Conservation (phyloP, 495 filamentous ascomycete genomes). For the Cenococcum geophilum region DNA sequence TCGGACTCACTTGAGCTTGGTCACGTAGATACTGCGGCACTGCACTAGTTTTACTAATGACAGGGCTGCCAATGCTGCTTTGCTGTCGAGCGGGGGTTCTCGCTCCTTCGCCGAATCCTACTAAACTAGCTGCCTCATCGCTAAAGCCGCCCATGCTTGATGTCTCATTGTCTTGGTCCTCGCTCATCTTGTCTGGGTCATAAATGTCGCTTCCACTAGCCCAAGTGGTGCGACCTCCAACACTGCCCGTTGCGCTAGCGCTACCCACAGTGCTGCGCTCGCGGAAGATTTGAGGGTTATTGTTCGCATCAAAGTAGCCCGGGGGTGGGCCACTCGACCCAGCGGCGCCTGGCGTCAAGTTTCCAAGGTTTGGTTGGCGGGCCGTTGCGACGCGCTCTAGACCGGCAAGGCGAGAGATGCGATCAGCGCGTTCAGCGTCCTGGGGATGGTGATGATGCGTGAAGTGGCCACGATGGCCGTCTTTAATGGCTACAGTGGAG, state of each 20-base stretch:
- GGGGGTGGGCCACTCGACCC: constrained; percentile 19
- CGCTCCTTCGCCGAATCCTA: constrained; percentile 83
- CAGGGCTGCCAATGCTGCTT: constrained; percentile 32
- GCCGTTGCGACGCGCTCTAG: constrained; percentile 60
- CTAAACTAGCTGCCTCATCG: constrained; percentile 71
- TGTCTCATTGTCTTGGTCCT: constrained; percentile 55
- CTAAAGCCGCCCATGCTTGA: constrained; percentile 66
- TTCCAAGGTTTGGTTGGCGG: constrained; percentile 34
- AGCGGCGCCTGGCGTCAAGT: constrained; percentile 9
- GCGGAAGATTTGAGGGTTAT: constrained; percentile 47
- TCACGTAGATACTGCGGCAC: constrained; percentile 23
- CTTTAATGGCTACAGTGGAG: constrained; percentile 89
- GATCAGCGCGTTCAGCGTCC: constrained; percentile 86
- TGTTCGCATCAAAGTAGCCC: constrained; percentile 64
- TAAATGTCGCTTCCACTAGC: constrained; percentile 58
- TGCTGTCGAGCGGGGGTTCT: constrained; percentile 46
- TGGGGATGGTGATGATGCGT: constrained; percentile 49
- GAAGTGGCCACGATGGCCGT: constrained; percentile 74
- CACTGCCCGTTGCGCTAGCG: constrained; percentile 69
- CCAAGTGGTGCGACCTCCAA: constrained; percentile 71
- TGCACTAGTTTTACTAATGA: constrained; percentile 23
- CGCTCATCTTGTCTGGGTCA: constrained; percentile 63
- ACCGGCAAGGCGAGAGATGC: constrained; percentile 84
- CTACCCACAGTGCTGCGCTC: constrained; percentile 80
- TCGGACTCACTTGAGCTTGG: constrained; percentile 9